Conservation (phyloP, 768 basidiomycete species). For the Podaxis rugospora region DNA sequence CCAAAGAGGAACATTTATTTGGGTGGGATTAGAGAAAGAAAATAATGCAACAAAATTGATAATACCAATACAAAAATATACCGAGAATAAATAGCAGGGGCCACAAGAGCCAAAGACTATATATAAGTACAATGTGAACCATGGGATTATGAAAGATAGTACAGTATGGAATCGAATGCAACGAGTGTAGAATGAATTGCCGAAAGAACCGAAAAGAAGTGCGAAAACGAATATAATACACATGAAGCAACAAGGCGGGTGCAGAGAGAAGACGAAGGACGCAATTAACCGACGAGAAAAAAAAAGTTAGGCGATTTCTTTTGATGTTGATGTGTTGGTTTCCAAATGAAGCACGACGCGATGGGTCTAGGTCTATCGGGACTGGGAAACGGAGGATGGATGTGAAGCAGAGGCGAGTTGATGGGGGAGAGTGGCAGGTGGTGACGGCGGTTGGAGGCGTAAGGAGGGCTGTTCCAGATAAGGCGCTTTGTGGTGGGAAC, state of each 20-base stretch:
- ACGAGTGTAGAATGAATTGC: not conserved
- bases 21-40: not conserved
- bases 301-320: not conserved
- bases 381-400: not conserved
- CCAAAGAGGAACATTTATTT: not conserved
- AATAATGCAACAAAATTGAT: constrained; percentile 3
- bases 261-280: not conserved
- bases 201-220: not conserved
- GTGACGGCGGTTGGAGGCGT: not conserved
- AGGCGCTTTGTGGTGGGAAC: constrained; percentile 4
- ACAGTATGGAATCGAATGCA: constrained; percentile 2
- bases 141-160: constrained; percentile 1
- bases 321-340: not conserved
- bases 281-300: not conserved
- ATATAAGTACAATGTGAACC: constrained; percentile 4
- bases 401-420: not conserved
- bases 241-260: constrained; percentile 4
- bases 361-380: not conserved
- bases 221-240: constrained; percentile 1
- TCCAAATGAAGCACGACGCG: not conserved
- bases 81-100: not conserved
- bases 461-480: constrained; percentile 1
- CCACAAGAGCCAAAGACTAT: not conserved
- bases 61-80: constrained; percentile 2
- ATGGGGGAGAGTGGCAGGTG: not conserved